phyloP scores from a whole-genome alignment of 768 basidiomycete species.

The Vararia minispora region DNA sequence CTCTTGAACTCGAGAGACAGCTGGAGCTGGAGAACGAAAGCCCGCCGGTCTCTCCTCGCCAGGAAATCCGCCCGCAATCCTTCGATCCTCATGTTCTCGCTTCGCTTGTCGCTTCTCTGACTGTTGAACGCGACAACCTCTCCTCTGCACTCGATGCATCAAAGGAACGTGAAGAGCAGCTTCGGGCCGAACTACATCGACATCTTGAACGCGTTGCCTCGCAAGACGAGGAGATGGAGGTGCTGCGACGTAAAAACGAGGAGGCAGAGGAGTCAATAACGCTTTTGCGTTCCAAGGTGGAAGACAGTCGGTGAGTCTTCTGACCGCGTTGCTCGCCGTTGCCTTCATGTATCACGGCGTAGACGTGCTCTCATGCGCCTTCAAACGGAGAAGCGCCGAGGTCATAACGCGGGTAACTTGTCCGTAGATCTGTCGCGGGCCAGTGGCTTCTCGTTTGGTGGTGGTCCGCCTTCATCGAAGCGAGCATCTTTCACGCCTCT shows the following conservation, averaged over 20 bases:
- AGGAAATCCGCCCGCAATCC: slow-evolving; percentile 30
- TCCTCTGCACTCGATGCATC: slow-evolving; percentile 37
- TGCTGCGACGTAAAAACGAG: slow-evolving; percentile 23
- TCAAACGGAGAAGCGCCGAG: slow-evolving; percentile 64
- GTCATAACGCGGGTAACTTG: slow-evolving; percentile 36
- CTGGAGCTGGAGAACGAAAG: slow-evolving; percentile 62
- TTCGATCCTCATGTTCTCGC: slow-evolving; percentile 69
- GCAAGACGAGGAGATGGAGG: slow-evolving; percentile 17
- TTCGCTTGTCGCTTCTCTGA: slow-evolving; percentile 55
- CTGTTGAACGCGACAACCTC: slow-evolving; percentile 65
- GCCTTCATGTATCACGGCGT: slow-evolving; percentile 9
- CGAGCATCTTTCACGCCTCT: slow-evolving; percentile 70
- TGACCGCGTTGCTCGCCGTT: neutral
- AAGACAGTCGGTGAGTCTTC: slow-evolving; percentile 64
- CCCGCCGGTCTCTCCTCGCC: slow-evolving; percentile 32
- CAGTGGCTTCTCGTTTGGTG: slow-evolving; percentile 22
- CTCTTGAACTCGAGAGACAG: slow-evolving; percentile 70
- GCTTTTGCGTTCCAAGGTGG: slow-evolving; percentile 71
- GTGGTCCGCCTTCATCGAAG: slow-evolving; percentile 47
- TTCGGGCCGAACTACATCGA: slow-evolving; percentile 50
- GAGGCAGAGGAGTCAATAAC: slow-evolving; percentile 73
- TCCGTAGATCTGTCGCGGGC: slow-evolving; percentile 49
- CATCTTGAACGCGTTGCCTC: slow-evolving; percentile 51
- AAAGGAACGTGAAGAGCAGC: slow-evolving; percentile 42
- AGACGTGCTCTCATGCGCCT: slow-evolving; percentile 83